These are phyloP conservation scores for Bidens hawaiensis DNA, from an alignment of 140 eudicot species.

Conservation along the genomic window DNA sequence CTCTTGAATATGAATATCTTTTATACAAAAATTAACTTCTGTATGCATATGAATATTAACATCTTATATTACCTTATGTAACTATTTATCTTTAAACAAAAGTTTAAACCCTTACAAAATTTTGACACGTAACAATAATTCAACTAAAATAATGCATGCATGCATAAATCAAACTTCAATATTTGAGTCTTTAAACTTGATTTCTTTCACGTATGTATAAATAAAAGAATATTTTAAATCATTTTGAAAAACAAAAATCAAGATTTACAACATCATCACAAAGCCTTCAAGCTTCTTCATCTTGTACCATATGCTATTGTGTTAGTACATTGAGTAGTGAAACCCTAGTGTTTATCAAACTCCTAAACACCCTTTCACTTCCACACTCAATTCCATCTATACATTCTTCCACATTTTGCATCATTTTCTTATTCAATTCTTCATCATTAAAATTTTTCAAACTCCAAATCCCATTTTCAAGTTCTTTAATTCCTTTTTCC, in stretches of 20 bases:
- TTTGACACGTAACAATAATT: no score
- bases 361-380: conserved; percentile 75
- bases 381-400: conserved; percentile 64
- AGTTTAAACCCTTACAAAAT: no score
- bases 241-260: conserved; percentile 5
- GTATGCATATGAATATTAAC: no score
- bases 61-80: no score
- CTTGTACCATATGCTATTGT: conserved; percentile 26
- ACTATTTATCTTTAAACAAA: no score
- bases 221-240: conserved; percentile 16
- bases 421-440: conserved; percentile 58
- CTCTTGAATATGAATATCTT: no score
- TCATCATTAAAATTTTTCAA: conserved; percentile 42
- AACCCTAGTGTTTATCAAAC: conserved; percentile 82
- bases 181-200: conserved; percentile 11
- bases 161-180: conserved; percentile 18
- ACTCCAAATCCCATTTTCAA: conserved; percentile 40
- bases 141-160: background rate
- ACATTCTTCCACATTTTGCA: conserved; percentile 69
- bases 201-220: conserved; percentile 9
- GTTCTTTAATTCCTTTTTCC: conserved; percentile 47
- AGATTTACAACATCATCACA: conserved; percentile 4
- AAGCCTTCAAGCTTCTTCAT: background rate
- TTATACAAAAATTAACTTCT: no score
- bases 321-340: conserved; percentile 84